Evolutionary conservation across 2,329 filamentous ascomycete genomes (phyloP).

Genomic region (Fusarium nisikadoi): DNA sequence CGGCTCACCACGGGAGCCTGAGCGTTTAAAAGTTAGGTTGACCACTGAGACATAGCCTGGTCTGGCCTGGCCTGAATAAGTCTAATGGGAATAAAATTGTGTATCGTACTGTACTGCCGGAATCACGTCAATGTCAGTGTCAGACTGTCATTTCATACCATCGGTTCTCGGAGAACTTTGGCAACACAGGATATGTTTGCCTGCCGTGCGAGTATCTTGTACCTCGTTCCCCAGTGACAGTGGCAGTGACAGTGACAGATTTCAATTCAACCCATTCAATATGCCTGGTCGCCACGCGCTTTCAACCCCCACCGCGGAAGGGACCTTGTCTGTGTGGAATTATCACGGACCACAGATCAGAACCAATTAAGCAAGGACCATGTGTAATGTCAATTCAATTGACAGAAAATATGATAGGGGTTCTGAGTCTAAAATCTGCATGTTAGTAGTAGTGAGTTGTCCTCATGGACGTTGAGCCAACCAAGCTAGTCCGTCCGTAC

Average conservation of each 20-base stretch:
- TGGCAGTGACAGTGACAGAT: conserved; percentile 1
- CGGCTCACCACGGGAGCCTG: conserved; percentile 27
- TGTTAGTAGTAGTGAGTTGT: conserved; percentile 25
- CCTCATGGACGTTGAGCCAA: conserved; percentile 8
- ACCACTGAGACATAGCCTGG: conserved; percentile 9
- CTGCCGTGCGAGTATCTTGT: conserved; percentile 24
- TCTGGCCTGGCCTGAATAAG: conserved; percentile 7
- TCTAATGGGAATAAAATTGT: conserved; percentile 18
- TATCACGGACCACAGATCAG: neutral
- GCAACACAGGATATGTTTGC: neutral
- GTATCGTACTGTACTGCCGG: conserved; percentile 25
- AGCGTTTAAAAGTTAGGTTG: conserved; percentile 2
- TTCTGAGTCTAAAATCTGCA: conserved; percentile 4
- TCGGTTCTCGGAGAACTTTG: conserved; percentile 24
- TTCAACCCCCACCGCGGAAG: conserved; percentile 30
- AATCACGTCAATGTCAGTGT: conserved; percentile 15
- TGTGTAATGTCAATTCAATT: conserved; percentile 31
- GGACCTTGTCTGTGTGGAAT: conserved; percentile 14
- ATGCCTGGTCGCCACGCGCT: conserved; percentile 23
- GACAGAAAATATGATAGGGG: conserved; percentile 11
- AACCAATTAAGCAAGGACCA: conserved; percentile 41
- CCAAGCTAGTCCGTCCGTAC: neutral
- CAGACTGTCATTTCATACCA: neutral
- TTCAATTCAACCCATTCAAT: neutral
- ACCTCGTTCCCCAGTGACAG: conserved; percentile 18